Evolutionary conservation across 306 rosid genomes (phyloP).

Genomic region (Mucuna pruriens): DNA sequence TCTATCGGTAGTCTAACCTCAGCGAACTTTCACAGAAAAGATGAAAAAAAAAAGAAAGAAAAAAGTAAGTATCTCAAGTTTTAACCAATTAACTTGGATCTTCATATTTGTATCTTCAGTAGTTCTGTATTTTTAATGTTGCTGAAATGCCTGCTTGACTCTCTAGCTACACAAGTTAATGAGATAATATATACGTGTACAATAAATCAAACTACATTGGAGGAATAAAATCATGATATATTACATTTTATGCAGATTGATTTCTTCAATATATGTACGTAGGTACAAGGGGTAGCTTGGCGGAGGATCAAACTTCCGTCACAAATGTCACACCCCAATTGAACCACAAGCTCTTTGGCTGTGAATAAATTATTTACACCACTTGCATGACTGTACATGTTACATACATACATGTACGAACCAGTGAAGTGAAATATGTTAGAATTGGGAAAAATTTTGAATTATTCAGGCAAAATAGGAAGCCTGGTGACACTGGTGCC

Average conservation of each 20-base stretch:
- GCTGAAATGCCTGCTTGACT: background rate
- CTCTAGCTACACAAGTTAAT: background rate
- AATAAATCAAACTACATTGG: constrained; percentile 16
- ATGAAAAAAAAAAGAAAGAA: background rate
- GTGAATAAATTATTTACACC: constrained; percentile 50
- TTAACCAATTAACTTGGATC: background rate
- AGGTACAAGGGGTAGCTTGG: constrained; percentile 18
- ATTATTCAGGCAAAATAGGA: constrained; percentile 75
- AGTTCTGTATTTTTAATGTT: background rate
- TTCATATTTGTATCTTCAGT: background rate
- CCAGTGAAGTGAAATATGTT: constrained; percentile 45
- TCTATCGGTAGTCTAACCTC: no score
- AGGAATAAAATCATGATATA: constrained; percentile 21
- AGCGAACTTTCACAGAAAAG: background rate
- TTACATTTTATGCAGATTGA: constrained; percentile 34
- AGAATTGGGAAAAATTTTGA: constrained; percentile 37
- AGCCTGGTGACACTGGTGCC: constrained; percentile 67
- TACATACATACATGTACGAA: constrained; percentile 53
- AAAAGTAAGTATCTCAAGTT: background rate
- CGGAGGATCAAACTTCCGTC: constrained; percentile 28
- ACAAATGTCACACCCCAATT: constrained; percentile 11
- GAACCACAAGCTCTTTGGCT: background rate
- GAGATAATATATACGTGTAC: background rate
- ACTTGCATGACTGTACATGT: constrained; percentile 59
- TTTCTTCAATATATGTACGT: background rate